A percentile compares a stretch with the other conserved stretches of the same genome.
Evolutionary conservation across 148 eudicot genomes (phyloP).

Genomic region (Diospyros kaki): DNA sequence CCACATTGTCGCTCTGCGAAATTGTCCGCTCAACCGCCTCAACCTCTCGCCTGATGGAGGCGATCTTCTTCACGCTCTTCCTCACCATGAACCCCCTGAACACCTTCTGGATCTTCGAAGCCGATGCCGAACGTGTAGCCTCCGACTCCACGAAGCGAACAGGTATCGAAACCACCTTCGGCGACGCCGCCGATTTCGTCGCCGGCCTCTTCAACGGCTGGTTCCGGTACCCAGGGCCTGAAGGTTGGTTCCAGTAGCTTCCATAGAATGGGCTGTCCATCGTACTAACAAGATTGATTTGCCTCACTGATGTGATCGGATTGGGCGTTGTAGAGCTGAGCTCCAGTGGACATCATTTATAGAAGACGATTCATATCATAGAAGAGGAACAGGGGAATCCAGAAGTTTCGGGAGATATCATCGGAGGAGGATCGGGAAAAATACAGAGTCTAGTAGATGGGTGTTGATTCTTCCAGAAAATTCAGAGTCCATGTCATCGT

Average conservation of each 20-base stretch:
- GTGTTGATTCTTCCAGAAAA: too few relatives aligned
- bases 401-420: too few relatives aligned
- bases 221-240: not conserved
- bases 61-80: constrained; percentile 47
- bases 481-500: too few relatives aligned
- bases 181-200: not conserved
- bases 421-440: too few relatives aligned
- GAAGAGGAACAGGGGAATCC: too few relatives aligned
- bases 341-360: too few relatives aligned
- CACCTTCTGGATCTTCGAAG: constrained; percentile 54
- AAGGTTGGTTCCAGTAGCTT: constrained; percentile 1
- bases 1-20: constrained; percentile 23
- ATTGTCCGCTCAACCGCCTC: constrained; percentile 39
- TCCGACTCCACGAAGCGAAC: constrained; percentile 33
- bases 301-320: too few relatives aligned
- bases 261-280: constrained; percentile 8
- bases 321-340: too few relatives aligned
- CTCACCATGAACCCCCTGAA: constrained; percentile 60
- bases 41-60: constrained; percentile 30
- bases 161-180: constrained; percentile 40
- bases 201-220: not conserved
- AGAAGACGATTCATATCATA: too few relatives aligned
- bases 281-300: too few relatives aligned
- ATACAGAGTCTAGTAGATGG: too few relatives aligned
- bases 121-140: constrained; percentile 12